phyloP scores from a whole-genome alignment of 129 eudicot genomes.

The Calendula officinalis region DNA sequence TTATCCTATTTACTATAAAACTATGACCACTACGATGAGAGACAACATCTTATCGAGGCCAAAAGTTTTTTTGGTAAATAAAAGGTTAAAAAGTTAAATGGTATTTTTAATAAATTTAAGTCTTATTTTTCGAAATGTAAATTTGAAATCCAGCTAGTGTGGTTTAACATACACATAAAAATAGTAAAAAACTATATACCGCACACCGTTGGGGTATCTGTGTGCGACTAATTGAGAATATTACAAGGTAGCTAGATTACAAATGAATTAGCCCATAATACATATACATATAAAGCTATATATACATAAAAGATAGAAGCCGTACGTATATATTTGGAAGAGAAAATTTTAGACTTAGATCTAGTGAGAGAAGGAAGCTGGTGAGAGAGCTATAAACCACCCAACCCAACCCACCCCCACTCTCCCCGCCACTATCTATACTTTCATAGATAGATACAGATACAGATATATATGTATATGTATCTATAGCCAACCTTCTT shows the following conservation, averaged over 20 bases:
- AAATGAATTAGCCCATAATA: neutral
- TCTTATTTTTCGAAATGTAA: no score
- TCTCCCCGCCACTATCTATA: constrained; percentile 24
- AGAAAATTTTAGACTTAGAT: constrained; percentile 1
- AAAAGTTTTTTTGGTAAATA: no score
- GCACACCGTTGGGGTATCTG: no score
- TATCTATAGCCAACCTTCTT: constrained; percentile 27
- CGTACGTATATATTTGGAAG: constrained; percentile 19
- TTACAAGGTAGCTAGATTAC: neutral
- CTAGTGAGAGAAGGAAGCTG: constrained; percentile 25
- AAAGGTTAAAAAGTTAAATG: no score
- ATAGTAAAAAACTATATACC: no score
- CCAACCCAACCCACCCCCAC: constrained; percentile 1
- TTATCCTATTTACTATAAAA: no score
- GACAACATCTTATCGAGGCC: no score
- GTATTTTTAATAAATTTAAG: no score
- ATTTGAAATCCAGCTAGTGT: no score
- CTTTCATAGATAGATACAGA: constrained; percentile 26
- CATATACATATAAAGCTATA: neutral
- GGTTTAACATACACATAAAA: no score
- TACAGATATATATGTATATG: constrained; percentile 14
- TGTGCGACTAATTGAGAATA: neutral
- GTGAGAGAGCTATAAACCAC: constrained; percentile 3
- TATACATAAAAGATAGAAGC: constrained; percentile 1
- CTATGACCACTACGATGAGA: no score